Evolutionary conservation across 768 basidiomycete species (phyloP), one percentile per base, ranked within the genome.

Genomic region (Clathrus columnatus): DNA sequence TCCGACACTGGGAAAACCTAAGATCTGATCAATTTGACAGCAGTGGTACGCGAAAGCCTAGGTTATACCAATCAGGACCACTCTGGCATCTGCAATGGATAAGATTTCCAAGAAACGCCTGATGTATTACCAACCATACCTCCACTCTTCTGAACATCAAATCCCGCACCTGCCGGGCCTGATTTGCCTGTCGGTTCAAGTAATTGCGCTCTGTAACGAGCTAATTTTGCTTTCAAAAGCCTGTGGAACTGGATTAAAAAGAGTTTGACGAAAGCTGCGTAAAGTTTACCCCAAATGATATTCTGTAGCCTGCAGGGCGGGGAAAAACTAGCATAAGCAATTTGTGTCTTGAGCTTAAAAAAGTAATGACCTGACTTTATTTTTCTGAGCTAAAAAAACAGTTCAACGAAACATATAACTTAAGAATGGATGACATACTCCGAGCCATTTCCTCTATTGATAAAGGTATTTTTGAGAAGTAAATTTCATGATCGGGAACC

Each of bases 401-500:
- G n/a, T 56, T 8, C 32, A 27, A 44, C 61, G 54, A 20, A 41
- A 26, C 1, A 51, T 26, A 14, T 44, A 5, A 24, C 24, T 16
- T 51, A 26, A n/a, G 18, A 4, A 50, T 48, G 23, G 28, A 43
- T 51, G n/a, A 44, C 87, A 75, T 68, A 91, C 92, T 97, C 71
- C 92, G 80, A 60, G 90, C 85, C 94, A 98, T 96, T 81, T 97
- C 94, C 83, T 92, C 91, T 93, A 65, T 20, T 18, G 18, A 17
- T 45, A 36, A 36, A n/a, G 27, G n/a, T 24, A 17, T 27, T 53
- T 4, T 21, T 14, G 27, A 41, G 7, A 41, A 43, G 16, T 18
- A 42, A 16, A n/a, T 1, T 24, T 46, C 14, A 47, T 29, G 7
- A 27, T 24, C 10, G 27, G 48, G 26, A n/a, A 11, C 7, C 51